Percentiles rank a stretch among this genome's conserved stretches.
Conservation (phyloP, 2,329 filamentous ascomycete species). For the Colletotrichum sp. region DNA sequence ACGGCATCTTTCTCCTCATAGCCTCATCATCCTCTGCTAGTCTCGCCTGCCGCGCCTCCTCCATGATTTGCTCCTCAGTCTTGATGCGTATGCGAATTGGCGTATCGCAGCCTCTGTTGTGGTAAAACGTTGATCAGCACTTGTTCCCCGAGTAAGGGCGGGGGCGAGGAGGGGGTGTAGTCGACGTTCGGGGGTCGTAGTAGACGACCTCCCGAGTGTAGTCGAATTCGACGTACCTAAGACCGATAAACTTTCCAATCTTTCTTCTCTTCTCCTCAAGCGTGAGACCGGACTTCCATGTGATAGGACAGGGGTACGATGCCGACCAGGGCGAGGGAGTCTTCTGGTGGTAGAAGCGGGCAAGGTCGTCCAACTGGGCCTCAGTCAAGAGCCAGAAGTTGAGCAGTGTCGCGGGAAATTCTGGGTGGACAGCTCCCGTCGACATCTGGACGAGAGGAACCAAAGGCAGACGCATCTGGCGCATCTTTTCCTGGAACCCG, state of each 20-base stretch:
- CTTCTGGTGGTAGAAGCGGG: constrained; percentile 75
- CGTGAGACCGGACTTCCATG: constrained; percentile 59
- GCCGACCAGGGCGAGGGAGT: constrained; percentile 57
- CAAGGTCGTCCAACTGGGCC: constrained; percentile 70
- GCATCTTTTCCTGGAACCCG: constrained; percentile 64
- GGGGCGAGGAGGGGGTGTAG: not conserved
- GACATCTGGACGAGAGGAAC: constrained; percentile 69
- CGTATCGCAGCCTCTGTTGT: constrained; percentile 18
- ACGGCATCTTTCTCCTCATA: constrained; percentile 50
- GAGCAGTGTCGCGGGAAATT: constrained; percentile 70
- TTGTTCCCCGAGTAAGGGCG: not conserved
- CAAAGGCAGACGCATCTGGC: constrained; percentile 69
- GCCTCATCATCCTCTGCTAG: constrained; percentile 50
- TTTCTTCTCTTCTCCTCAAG: constrained; percentile 74
- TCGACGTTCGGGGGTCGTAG: constrained; percentile 22
- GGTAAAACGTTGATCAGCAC: not conserved
- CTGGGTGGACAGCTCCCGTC: constrained; percentile 65
- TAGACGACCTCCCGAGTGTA: constrained; percentile 43
- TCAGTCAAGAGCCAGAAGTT: constrained; percentile 78
- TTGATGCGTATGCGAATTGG: constrained; percentile 28
- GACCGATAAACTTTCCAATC: constrained; percentile 76
- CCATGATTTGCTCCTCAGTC: constrained; percentile 53
- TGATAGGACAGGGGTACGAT: constrained; percentile 72
- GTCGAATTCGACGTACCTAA: constrained; percentile 57
- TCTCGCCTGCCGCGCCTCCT: constrained; percentile 44